A percentile compares a stretch with the other conserved stretches of the same genome.
phyloP scores from a whole-genome alignment of 331 rosid genomes.

The Erythrophleum ivorense region DNA sequence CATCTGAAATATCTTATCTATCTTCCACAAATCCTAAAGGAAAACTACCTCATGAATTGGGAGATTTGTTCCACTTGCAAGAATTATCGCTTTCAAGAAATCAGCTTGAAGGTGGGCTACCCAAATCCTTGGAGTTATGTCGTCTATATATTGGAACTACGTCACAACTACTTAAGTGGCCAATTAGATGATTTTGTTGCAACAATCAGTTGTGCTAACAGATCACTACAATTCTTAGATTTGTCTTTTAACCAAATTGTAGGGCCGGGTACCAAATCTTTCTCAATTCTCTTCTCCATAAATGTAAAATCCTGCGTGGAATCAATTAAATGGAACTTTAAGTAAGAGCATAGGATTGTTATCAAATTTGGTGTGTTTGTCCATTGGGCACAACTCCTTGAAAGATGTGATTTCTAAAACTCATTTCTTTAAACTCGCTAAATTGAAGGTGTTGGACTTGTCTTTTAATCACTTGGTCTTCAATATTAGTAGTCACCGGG shows the following conservation, averaged over 20 bases:
- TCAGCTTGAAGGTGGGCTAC: neutral
- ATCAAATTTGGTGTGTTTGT: neutral
- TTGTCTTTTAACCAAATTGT: neutral
- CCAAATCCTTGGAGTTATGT: neutral
- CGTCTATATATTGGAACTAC: neutral
- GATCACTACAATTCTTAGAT: neutral
- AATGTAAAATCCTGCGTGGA: fast-evolving
- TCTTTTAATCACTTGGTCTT: neutral
- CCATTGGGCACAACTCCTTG: neutral
- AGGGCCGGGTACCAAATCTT: neutral
- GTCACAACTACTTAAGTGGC: neutral
- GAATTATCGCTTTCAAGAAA: neutral
- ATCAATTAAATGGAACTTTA: neutral
- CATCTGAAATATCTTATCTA: neutral
- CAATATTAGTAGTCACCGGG: slow-evolving; percentile 14
- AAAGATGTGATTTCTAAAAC: neutral
- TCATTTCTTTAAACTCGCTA: slow-evolving; percentile 21
- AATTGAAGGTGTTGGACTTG: neutral
- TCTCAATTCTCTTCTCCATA: neutral
- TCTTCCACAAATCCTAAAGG: neutral
- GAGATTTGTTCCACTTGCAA: neutral
- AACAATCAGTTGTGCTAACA: neutral
- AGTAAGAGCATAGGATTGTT: neutral
- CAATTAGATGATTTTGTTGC: neutral
- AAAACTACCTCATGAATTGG: neutral